phyloP scores from a whole-genome alignment of 106 monocot genomes.

The Dendrobium catenatum region DNA sequence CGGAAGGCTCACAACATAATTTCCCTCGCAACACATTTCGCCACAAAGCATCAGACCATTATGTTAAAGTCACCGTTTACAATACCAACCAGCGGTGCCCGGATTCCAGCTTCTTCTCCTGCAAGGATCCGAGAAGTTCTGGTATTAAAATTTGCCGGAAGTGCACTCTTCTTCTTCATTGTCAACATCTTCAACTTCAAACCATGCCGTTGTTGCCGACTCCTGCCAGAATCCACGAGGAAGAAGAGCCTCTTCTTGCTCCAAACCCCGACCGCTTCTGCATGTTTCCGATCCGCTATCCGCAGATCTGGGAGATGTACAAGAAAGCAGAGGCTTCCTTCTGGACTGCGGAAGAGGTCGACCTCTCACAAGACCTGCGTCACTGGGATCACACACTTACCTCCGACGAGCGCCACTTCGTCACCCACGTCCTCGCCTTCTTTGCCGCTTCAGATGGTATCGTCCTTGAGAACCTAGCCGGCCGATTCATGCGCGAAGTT shows the following conservation, averaged over 20 bases:
- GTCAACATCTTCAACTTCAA: not conserved
- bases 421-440: conserved; percentile 92
- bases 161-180: no score
- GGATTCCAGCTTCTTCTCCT: not conserved
- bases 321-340: conserved; percentile 96
- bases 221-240: not conserved
- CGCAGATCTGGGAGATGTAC: conserved; percentile 91
- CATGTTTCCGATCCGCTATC: conserved; percentile 86
- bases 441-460: conserved; percentile 87
- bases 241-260: conserved; percentile 61
- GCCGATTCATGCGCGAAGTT: conserved; percentile 50
- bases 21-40: not conserved
- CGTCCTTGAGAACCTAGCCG: conserved; percentile 83
- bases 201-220: not conserved
- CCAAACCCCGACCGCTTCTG: conserved; percentile 75
- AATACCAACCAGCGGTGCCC: not conserved
- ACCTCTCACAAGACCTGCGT: conserved; percentile 58
- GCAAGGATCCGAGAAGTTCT: not conserved
- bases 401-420: conserved; percentile 78
- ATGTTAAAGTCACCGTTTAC: not conserved
- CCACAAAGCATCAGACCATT: not conserved
- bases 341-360: conserved; percentile 97
- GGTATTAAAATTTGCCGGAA: no score
- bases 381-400: conserved; percentile 61
- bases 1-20: no score